Base-by-base conservation (phyloP, 2,329 filamentous ascomycete species). In the Furcasterigmium furcatum region DNA sequence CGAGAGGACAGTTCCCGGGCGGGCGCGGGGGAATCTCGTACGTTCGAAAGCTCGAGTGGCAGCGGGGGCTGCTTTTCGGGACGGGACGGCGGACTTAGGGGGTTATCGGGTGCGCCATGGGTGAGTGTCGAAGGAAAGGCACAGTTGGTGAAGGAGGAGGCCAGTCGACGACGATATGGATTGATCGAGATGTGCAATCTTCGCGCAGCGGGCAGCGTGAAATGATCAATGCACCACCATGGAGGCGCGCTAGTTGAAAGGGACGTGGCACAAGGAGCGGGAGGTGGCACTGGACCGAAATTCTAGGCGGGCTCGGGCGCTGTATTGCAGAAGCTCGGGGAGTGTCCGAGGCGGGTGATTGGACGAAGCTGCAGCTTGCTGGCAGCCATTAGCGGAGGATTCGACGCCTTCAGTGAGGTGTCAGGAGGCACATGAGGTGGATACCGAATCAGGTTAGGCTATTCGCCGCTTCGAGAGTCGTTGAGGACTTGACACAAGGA, bases 141-240 rank as follows among this genome's bases (percentile, higher is more conserved):
- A 27, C 24, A 36, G 19, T 16, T 32, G 14, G 34, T 36, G n/a
- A 16, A 18, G 34, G 19, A 18, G 16, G 34, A n/a, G 5, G 16
- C 18, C n/a, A 36, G 18, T 9, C 34, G n/a, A 36, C 34, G 34
- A 36, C 5, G 34, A 20, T 3, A 5, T 16, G 16, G 30, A 5
- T 36, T 36, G 34, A 36, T 36, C 34, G 16, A 36, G 34, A 36
- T 36, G 34, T 18, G 34, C 34, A 36, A 36, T 36, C 34, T 36
- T 19, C n/a, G 9, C 18, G 12, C 34, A 36, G 9, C n/a, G n/a
- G n/a, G n/a, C n/a, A n/a, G 9, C 34, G 34, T 14, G 19, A 36
- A 36, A 36, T 36, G 34, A 36, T 19, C 9, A 36, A 36, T 36
- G 34, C 34, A 27, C 24, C 34, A 36, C 34, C 34, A 16, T 9